Base-by-base conservation (phyloP, 768 basidiomycete genomes). In the Leccinum fibrillosum region DNA sequence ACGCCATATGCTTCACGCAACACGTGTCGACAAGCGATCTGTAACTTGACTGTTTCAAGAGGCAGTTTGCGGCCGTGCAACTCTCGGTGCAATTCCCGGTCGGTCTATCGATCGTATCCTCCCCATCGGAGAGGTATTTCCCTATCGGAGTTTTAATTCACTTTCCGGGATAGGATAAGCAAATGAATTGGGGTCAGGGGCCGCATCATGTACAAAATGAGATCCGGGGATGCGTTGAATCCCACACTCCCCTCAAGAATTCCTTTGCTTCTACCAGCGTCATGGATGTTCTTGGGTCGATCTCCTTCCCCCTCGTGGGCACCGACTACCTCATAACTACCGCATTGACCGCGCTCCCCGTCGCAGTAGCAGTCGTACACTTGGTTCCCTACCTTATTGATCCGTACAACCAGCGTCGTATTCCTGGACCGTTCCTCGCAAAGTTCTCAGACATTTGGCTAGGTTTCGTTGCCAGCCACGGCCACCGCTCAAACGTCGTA, bases 401-500 rank as follows among this genome's bases (percentile, higher is more conserved):
- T 62, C 71, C 82, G 0, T 77, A 85, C 68, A 72, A 77, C n/a
- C 80, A 90, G 37, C 82, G 86, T 35, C 68, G 70, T 26, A 81
- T 82, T 60, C 86, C 86, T n/a, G 90, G 89, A 0, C 90, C 90
- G 0, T 77, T 82, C 56, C 66, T 86, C 8, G 92, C 92, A 37
- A 84, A 80, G 65, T 84, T 92, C 66, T 82, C 86, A 10, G 86
- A 89, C 67, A 59, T 80, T 3, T 94, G 91, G 90, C 74, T 94
- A 17, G 89, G 85, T 39, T 81, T 77, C 64, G 76, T 84, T 34
- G 75, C 79, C 34, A 84, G 84, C 48, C 72, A 78, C n/a, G 91
- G 92, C 2, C 86, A 89, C 61, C 83, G 92, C 48, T 90, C 86
- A 9, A 86, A 91, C 64, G 71, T 78, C 12, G 84, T 95, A 4